Base-by-base conservation (phyloP, 768 basidiomycete genomes). In the Leccinum barrowsii region DNA sequence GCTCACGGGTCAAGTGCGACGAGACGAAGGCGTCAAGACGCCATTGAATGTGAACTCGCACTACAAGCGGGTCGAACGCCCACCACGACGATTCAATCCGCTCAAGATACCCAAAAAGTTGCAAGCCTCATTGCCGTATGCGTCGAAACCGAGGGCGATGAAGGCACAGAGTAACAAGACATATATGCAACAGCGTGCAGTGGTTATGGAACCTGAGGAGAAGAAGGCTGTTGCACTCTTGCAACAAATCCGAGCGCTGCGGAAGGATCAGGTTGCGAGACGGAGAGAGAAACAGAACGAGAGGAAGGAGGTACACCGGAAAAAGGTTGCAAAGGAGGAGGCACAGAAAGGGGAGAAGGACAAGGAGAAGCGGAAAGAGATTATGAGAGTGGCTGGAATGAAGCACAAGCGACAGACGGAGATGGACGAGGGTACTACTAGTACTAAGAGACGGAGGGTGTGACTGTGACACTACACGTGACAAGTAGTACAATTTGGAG, bases 151-250 rank as follows among this genome's bases (percentile, higher is more conserved):
- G 19, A 90, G 89, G 73, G 71, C 88, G 37, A 88, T 90, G 82
- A 81, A 82, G 63, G 80, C 89, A 7, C 94, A 93, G 73, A 74
- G 77, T 35, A 76, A 76, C 56, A 78, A 82, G 70, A 94, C 94
- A n/a, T 97, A 98, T 74, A 74, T 98, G 69, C 92, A 94, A 74
- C 92, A 91, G 73, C 87, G 97, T 12, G 94, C 96, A 1, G 94
- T 98, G 24, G 87, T 99, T 48, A 82, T 98, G 81, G 91, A 96
- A 68, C 91, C 92, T 1, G 94, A 96, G 70, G 97, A 98, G 78
- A 93, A 89, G 80, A 89, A 85, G 70, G 95, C 97, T 0, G 76
- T 98, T 19, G 88, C 91, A 40, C 75, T 98, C 40, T 70, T 99
- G 70, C 96, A 98, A 72, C 95, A 98, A 78, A 93, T 98, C 62